Evolutionary conservation across 371 early-diverging fungal species (phyloP), one percentile per base, ranked within the genome.

Genomic region (Mortierella sp.): DNA sequence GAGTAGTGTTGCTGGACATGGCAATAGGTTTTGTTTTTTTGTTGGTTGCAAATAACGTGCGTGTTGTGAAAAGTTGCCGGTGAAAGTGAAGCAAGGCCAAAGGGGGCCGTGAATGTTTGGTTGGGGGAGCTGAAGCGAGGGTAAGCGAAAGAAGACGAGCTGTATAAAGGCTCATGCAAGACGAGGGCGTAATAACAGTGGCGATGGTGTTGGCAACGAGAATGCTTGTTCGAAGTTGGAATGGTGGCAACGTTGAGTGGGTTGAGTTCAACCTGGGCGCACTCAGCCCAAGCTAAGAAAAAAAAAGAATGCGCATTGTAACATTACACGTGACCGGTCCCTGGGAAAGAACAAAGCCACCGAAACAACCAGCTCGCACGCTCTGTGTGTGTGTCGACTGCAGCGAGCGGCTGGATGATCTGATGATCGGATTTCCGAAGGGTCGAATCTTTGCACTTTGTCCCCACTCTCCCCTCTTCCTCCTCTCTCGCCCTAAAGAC

Each of bases 361-460:
- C 37, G 67, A 67, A 67, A 67, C 67, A 67, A 67, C 37, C 21
- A 21, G 34, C 40, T 40, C 24, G 40, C 67, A 67, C 37, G 40
- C 37, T 10, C 67, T 67, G 67, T 4, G 43, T 4, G 43, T 40
- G 40, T 21, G 67, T n/a, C 24, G 34, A 24, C 21, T 48, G 40
- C 19, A 48, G 46, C 46, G 43, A 46, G 50, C 50, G 72, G 53
- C 34, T 72, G 51, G 24, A 51, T 37, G 53, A 37, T 51, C 51
- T 72, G 72, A 48, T 67, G 77, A 74, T 80, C 80, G 81, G 80
- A 78, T 75, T 78, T 81, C 80, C 81, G 80, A 80, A 64, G 55
- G 55, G 57, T 44, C 48, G 61, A 55, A 73, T 77, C 73, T 72
- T 50, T 55, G 71, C 75, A 69, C 43, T 26, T 76, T 74, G 50